These are phyloP conservation scores for Solanum bulbocastanum DNA, from an alignment of 257 asterid species.

Conservation along the genomic window DNA sequence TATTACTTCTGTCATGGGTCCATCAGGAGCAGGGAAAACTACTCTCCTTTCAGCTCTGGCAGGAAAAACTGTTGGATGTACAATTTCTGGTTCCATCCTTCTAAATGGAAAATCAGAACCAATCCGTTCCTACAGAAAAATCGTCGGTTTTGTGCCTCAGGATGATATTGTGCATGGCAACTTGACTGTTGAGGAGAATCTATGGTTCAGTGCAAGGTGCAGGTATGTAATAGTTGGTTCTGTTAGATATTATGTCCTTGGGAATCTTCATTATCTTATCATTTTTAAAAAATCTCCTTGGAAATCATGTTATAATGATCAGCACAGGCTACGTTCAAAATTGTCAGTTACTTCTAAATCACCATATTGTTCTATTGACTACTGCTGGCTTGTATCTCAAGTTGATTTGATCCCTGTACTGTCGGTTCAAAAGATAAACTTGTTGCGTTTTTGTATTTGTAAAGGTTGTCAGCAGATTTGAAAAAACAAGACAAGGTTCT, in stretches of 20 bases:
- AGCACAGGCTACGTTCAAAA: background rate
- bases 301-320: background rate
- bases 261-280: background rate
- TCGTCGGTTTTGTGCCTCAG: constrained; percentile 95
- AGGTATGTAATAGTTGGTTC: constrained; percentile 33
- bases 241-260: background rate
- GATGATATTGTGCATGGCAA: constrained; percentile 97
- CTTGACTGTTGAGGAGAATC: constrained; percentile 91
- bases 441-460: constrained; percentile 14
- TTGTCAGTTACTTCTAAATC: background rate
- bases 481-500: constrained; percentile 77
- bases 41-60: constrained; percentile 92
- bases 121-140: constrained; percentile 66
- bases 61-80: constrained; percentile 84
- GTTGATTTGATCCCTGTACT: background rate
- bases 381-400: background rate
- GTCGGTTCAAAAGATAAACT: constrained; percentile 5
- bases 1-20: constrained; percentile 97
- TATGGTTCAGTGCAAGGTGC: constrained; percentile 97
- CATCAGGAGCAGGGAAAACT: constrained; percentile 97
- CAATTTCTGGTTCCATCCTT: constrained; percentile 48
- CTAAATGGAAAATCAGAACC: constrained; percentile 64
- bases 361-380: background rate
- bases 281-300: background rate
- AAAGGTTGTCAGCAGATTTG: constrained; percentile 71